Evolutionary conservation across 2,329 filamentous ascomycete genomes (phyloP), one percentile per base, ranked within the genome.

Genomic region (Colletotrichum musicola): DNA sequence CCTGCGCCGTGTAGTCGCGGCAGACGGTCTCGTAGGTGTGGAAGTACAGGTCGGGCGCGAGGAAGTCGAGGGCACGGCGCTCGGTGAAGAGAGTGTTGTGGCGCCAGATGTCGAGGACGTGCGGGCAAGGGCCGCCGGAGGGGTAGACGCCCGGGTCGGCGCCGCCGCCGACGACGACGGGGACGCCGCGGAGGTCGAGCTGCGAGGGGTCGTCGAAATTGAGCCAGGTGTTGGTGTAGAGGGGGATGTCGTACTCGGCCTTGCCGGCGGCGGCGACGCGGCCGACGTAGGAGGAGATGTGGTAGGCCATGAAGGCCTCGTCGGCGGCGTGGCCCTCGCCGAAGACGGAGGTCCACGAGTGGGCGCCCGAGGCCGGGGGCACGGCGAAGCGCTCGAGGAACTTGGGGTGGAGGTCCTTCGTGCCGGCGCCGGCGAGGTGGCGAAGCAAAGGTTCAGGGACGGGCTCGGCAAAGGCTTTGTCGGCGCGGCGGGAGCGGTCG

Each of bases 1-100:
- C 73, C 4, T 78, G 74, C 57, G 84, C 81, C 3, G 79, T 73
- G 67, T 85, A 86, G 27, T 81, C 78, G 12, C 71, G 72, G 64
- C 84, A 86, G 0, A 82, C 78, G 0, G 69, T 73, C 50, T 80
- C 78, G 69, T 86, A 86, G 44, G 85, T 79, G 69, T 85, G 81
- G 18, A 86, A 79, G 69, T 86, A 86, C 4, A 86, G 42, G 38
- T 86, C 84, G 0, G 84, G 84, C 0, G 81, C 77, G 16, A 86
- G 75, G 18, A 86, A 81, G 60, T 85, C 83, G 6, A 86, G 79
- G 1, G 77, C 70, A 0, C 79, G 80, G 6, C 58, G 16, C 14
- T 5, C 3, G 2, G 60, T n/a, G 27, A 60, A 51, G 42, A 68
- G 49, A 0, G 82, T 78, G 60, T 80, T 80, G 50, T 74, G 72